Evolutionary conservation across 2,329 filamentous ascomycete genomes (phyloP).

Genomic region (Aschersonia sp.): DNA sequence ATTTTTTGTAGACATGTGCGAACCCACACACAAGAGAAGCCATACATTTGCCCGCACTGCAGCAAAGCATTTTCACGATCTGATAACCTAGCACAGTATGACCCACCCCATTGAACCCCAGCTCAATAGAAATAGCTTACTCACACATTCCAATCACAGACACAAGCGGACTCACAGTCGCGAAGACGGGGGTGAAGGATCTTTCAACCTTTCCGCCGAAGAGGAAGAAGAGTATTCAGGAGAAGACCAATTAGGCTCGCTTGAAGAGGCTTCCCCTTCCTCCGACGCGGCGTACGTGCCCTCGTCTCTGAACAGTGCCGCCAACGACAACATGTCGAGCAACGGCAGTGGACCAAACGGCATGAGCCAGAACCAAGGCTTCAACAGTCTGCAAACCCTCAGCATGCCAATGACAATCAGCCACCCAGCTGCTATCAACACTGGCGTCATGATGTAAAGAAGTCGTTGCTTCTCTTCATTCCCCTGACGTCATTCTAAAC

Average conservation of each 20-base stretch:
- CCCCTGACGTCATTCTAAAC: too few relatives aligned
- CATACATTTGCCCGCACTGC: constrained; percentile 94
- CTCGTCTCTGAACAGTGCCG: constrained; percentile 32
- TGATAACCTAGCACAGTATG: constrained; percentile 96
- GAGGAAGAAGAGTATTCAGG: constrained; percentile 73
- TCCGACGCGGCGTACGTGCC: constrained; percentile 51
- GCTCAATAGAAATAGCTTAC: constrained; percentile 4
- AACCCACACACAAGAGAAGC: constrained; percentile 97
- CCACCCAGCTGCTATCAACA: constrained; percentile 32
- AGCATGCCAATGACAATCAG: constrained; percentile 52
- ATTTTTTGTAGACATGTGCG: constrained; percentile 67
- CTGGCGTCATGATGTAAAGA: constrained; percentile 28
- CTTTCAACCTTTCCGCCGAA: constrained; percentile 58
- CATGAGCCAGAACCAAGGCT: constrained; percentile 18
- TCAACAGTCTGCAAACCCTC: constrained; percentile 44
- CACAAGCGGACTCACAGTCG: constrained; percentile 68
- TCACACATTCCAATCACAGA: constrained; percentile 29
- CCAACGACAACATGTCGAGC: constrained; percentile 14
- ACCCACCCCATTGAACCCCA: constrained; percentile 12
- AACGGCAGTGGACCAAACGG: constrained; percentile 6
- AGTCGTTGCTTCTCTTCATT: constrained; percentile 1
- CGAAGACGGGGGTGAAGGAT: constrained; percentile 42
- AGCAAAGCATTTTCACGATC: constrained; percentile 98
- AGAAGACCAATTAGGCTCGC: constrained; percentile 68
- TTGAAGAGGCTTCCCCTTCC: constrained; percentile 64